Conservation (phyloP, 495 filamentous ascomycete species). For the Talaromyces borbonicus region DNA sequence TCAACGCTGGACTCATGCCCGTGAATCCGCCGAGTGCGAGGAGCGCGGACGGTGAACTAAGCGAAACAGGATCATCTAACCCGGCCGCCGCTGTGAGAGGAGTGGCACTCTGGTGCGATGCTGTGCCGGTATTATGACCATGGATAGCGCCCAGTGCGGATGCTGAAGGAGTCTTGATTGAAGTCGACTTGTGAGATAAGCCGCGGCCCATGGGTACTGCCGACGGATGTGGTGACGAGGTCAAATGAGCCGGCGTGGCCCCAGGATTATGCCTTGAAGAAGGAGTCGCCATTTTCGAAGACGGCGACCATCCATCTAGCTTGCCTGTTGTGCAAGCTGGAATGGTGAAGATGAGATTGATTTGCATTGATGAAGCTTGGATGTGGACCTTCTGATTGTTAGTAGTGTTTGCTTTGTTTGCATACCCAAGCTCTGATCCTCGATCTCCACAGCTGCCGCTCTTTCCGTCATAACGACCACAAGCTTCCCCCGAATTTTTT, state of each 20-base stretch:
- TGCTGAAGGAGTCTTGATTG: conserved; percentile 30
- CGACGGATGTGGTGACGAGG: conserved; percentile 34
- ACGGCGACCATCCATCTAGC: no score
- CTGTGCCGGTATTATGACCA: conserved; percentile 18
- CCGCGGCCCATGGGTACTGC: conserved; percentile 29
- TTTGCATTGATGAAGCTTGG: no score
- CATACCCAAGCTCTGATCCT: no score
- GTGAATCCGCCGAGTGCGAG: conserved; percentile 33
- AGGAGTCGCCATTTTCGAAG: conserved; percentile 31
- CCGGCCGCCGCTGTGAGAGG: conserved; percentile 25
- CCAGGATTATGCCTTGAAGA: conserved; percentile 33
- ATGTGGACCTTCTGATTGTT: no score
- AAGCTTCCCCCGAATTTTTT: neutral
- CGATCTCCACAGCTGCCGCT: no score
- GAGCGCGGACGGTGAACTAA: conserved; percentile 37
- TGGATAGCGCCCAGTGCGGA: conserved; percentile 23
- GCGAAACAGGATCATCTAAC: conserved; percentile 33
- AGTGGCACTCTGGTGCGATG: conserved; percentile 33
- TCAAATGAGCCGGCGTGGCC: conserved; percentile 38
- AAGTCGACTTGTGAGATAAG: conserved; percentile 36
- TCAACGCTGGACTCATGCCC: conserved; percentile 34
- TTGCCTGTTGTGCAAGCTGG: no score
- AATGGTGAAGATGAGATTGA: no score
- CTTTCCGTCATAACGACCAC: no score
- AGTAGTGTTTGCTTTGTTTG: no score